phyloP scores from a whole-genome alignment of 1,284 basidiomycete genomes.

The Marasmius fiardii region DNA sequence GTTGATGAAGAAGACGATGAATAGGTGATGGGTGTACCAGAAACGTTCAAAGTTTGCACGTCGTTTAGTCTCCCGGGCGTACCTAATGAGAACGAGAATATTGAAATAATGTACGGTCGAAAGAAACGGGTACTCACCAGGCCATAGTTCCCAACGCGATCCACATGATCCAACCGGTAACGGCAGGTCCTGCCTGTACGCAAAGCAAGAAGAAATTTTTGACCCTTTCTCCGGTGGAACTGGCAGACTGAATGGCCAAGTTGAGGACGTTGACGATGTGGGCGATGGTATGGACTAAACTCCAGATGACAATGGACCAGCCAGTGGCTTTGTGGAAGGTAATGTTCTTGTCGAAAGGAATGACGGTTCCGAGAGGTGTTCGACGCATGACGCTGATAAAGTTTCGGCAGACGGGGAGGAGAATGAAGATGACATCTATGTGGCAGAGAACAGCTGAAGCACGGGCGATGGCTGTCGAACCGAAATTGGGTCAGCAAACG shows the following conservation, averaged over 20 bases:
- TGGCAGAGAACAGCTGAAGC: slow-evolving; percentile 85
- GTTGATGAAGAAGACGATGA: too few species aligned
- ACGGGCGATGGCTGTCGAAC: slow-evolving; percentile 81
- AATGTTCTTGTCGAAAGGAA: slow-evolving; percentile 93
- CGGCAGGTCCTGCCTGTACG: slow-evolving; percentile 81
- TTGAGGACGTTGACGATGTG: slow-evolving; percentile 82
- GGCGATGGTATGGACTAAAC: slow-evolving; percentile 70
- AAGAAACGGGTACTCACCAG: slow-evolving; percentile 46
- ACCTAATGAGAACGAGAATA: too few species aligned
- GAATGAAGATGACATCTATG: slow-evolving; percentile 86
- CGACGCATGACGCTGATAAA: slow-evolving; percentile 83
- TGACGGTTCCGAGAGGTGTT: slow-evolving; percentile 78
- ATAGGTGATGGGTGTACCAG: too few species aligned
- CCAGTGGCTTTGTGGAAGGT: slow-evolving; percentile 85
- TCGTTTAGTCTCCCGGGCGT: slow-evolving; percentile 75
- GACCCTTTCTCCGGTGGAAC: slow-evolving; percentile 51
- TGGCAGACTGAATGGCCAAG: slow-evolving; percentile 57
- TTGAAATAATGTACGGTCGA: background rate
- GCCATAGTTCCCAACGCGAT: slow-evolving; percentile 70
- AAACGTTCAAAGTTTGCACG: too few species aligned
- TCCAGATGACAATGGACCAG: slow-evolving; percentile 81
- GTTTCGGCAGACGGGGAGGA: slow-evolving; percentile 88
- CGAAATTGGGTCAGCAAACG: too few species aligned
- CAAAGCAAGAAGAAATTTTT: slow-evolving; percentile 72
- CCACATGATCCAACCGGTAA: slow-evolving; percentile 91